Evolutionary conservation across 208 protist genomes (phyloP), one percentile per base, ranked within the genome.

Genomic region (Acanthamoeba sp.): DNA sequence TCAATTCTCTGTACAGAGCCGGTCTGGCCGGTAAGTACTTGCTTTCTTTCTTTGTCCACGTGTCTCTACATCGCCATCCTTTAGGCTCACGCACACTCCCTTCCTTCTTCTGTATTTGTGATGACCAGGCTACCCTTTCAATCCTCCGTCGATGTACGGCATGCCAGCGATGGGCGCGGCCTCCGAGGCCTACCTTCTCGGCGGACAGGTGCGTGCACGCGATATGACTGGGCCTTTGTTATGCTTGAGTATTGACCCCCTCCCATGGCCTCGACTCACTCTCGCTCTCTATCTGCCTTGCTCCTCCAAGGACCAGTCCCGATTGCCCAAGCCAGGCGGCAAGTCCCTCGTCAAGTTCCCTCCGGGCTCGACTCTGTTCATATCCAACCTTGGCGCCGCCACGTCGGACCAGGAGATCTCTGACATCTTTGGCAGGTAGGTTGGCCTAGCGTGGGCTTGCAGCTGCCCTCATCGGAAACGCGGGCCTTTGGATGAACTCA

Each of bases 281-380:
- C n/a, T n/a, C n/a, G n/a, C n/a, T n/a, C n/a, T n/a, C n/a, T n/a
- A n/a, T n/a, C n/a, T n/a, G n/a, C n/a, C n/a, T n/a, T n/a, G n/a
- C n/a, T n/a, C n/a, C n/a, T n/a, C n/a, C n/a, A n/a, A 62, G 22
- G 20, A 62, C 20, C 20, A 7, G 16, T 14, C 64, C 45, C 38
- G 69, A 45, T 36, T 78, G 38, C 29, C 69, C 29, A 78, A 78
- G 69, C 12, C 59, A 7, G 6, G 0, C 48, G 48, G 59, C 1
- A 69, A 69, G 59, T 57, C 78, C 9, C 20, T 87, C 45, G 45
- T 87, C 27, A 52, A 20, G 78, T 87, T 87, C 78, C 78, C 78
- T 29, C 78, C 78, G 38, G 78, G 78, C 24, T 87, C 78, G 12
- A 87, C 78, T 38, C 22, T 87, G 78, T 87, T 87, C 78, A 87